Percentiles rank a stretch among this genome's conserved stretches.
Evolutionary conservation across 345 rosid genomes (phyloP).

Genomic region (Garcia nutans): DNA sequence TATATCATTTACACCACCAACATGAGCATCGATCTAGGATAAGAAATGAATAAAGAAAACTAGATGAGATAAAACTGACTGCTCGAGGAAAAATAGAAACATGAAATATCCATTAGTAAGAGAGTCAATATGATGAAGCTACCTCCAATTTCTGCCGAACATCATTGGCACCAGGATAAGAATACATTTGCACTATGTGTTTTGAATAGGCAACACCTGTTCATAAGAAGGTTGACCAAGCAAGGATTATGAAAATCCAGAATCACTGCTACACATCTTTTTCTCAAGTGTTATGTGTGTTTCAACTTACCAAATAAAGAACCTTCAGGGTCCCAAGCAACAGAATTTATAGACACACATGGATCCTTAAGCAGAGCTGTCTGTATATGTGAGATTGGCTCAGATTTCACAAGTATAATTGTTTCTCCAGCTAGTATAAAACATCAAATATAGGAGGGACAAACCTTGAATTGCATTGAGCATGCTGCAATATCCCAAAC

Average conservation of each 20-base stretch:
- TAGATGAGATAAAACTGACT: background rate
- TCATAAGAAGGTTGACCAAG: background rate
- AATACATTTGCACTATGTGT: slow-evolving; percentile 37
- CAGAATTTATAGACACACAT: slow-evolving; percentile 38
- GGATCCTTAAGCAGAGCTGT: slow-evolving; percentile 41
- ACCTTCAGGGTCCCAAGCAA: slow-evolving; percentile 58
- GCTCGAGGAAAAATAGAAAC: background rate
- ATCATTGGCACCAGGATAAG: slow-evolving; percentile 31
- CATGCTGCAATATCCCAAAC: slow-evolving; percentile 66
- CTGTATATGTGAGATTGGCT: slow-evolving; percentile 29
- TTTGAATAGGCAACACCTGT: slow-evolving; percentile 45
- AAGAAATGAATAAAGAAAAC: background rate
- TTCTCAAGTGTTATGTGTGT: background rate
- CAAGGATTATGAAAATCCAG: background rate
- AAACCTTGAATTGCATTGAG: slow-evolving; percentile 47
- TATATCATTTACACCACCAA: slow-evolving; percentile 74
- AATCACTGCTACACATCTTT: background rate
- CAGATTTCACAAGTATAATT: slow-evolving; percentile 9
- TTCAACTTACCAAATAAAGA: slow-evolving; percentile 46
- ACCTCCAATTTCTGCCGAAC: slow-evolving; percentile 34
- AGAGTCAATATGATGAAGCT: background rate
- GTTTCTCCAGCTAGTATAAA: slow-evolving; percentile 1
- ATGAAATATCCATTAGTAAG: background rate
- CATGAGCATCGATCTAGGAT: slow-evolving; percentile 72
- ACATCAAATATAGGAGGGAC: slow-evolving; percentile 18